phyloP scores from a whole-genome alignment of 495 filamentous ascomycete species.

The Penicillium pulvis region DNA sequence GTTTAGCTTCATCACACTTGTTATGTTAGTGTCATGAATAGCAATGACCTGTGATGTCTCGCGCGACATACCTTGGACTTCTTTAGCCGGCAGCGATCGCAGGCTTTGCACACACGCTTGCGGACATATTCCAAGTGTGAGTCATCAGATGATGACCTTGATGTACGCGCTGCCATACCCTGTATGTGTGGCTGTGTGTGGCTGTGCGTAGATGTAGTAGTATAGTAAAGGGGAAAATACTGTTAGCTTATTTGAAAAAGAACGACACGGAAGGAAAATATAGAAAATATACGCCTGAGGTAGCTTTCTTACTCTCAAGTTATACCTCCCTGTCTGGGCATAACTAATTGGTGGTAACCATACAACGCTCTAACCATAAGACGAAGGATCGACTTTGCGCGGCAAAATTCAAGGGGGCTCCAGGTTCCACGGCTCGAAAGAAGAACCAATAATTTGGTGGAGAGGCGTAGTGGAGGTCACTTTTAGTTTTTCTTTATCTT shows the following conservation, averaged over 20 bases:
- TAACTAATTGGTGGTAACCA: not conserved
- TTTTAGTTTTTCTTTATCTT: not conserved
- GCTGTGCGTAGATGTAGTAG: not conserved
- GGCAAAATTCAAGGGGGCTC: not conserved
- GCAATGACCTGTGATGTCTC: not conserved
- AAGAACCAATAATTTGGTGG: not conserved
- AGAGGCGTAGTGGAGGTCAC: not conserved
- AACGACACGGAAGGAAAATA: not conserved
- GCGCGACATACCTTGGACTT: constrained; percentile 6
- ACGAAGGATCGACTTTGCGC: not conserved
- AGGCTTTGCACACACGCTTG: constrained; percentile 10
- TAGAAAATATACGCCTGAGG: not conserved
- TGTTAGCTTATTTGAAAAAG: not conserved
- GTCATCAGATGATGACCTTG: not conserved
- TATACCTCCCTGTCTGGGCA: not conserved
- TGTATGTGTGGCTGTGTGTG: not conserved
- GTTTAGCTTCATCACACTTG: constrained; percentile 3
- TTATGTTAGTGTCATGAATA: not conserved
- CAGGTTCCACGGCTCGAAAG: not conserved
- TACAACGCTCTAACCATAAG: not conserved
- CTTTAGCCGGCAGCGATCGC: constrained; percentile 5
- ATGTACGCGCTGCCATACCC: not conserved
- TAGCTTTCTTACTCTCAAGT: not conserved
- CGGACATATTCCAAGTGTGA: not conserved
- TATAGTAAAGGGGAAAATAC: not conserved